Base-by-base conservation (phyloP, 192 early-diverging fungal genomes). In the Entrophospora sp. region DNA sequence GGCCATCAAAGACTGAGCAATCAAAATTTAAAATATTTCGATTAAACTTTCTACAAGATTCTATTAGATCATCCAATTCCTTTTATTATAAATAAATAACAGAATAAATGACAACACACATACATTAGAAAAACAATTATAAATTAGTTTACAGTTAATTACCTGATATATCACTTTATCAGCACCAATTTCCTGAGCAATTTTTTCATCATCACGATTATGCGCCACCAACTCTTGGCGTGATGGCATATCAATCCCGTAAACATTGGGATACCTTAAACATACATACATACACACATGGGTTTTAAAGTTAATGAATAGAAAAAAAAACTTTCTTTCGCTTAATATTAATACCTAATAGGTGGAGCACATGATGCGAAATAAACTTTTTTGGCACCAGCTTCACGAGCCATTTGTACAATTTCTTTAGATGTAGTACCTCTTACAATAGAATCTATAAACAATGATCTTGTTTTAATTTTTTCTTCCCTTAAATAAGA, bases 231-330 rank as follows among this genome's bases (percentile, higher is more conserved):
- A 79, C 75, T 99, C 97, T 40, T 80, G 74, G 22, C 88, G 84
- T 24, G 92, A 91, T 24, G 97, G 97, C 96, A 99, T 99, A 70
- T 99, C 95, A 76, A 99, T 99, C 67, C 97, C 97, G 73, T 99
- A 99, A 36, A 98, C 97, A 79, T 99, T 99, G 63, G 95, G 95
- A 81, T 82, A 95, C 28, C 82, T 82, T 45, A 13, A 52, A 16
- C n/a, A 25, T 76, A 27, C 8, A 16, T n/a, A n/a, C n/a, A n/a
- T n/a, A n/a, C n/a, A n/a, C n/a, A n/a, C n/a, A n/a, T n/a, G n/a
- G n/a, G n/a, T n/a, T n/a, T n/a, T n/a, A n/a, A n/a, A n/a, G n/a
- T n/a, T n/a, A n/a, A n/a, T n/a, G n/a, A n/a, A n/a, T n/a, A n/a
- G 10, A 25, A 20, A n/a, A 22, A 61, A 44, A 38, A 45, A 42